phyloP scores from a whole-genome alignment of 1,139 yeast species.

The Hemisphaericaspora xylanilytica region DNA sequence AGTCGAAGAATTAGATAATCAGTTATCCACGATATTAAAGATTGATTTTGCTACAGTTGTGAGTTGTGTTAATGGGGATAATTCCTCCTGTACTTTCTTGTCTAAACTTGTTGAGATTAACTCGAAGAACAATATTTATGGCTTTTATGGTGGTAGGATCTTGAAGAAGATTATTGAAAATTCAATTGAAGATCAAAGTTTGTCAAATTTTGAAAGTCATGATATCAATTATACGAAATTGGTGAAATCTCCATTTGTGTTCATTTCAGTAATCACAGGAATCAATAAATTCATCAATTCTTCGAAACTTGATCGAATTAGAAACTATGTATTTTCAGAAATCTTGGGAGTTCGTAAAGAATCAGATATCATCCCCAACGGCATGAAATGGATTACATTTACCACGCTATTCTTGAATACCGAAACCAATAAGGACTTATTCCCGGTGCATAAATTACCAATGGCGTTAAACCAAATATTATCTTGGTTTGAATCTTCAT shows the following conservation, averaged over 20 bases:
- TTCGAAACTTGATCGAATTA: slow-evolving; percentile 45
- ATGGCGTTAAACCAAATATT: slow-evolving; percentile 56
- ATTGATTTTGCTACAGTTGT: background rate
- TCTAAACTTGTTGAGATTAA: background rate
- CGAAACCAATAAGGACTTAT: slow-evolving; percentile 24
- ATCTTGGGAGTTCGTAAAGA: slow-evolving; percentile 51
- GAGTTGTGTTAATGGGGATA: slow-evolving; percentile 3
- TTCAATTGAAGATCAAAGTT: slow-evolving; percentile 29
- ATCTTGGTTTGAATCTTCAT: slow-evolving; percentile 60
- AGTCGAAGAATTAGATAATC: background rate
- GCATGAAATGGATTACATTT: slow-evolving; percentile 48
- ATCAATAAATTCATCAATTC: slow-evolving; percentile 34
- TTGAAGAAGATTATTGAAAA: slow-evolving; percentile 21
- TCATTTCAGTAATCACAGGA: slow-evolving; percentile 38
- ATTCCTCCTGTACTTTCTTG: slow-evolving; percentile 2
- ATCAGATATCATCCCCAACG: slow-evolving; percentile 37
- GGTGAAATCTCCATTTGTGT: slow-evolving; percentile 32
- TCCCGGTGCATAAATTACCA: slow-evolving; percentile 54
- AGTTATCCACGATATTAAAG: background rate
- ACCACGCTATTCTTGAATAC: slow-evolving; percentile 46
- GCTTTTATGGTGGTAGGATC: slow-evolving; percentile 29
- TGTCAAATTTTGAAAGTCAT: slow-evolving; percentile 23
- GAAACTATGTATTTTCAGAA: slow-evolving; percentile 65
- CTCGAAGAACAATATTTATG: slow-evolving; percentile 8
- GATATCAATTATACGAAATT: slow-evolving; percentile 31